Evolutionary conservation across 148 eudicot species (phyloP).

Genomic region (Camellia sinensis): DNA sequence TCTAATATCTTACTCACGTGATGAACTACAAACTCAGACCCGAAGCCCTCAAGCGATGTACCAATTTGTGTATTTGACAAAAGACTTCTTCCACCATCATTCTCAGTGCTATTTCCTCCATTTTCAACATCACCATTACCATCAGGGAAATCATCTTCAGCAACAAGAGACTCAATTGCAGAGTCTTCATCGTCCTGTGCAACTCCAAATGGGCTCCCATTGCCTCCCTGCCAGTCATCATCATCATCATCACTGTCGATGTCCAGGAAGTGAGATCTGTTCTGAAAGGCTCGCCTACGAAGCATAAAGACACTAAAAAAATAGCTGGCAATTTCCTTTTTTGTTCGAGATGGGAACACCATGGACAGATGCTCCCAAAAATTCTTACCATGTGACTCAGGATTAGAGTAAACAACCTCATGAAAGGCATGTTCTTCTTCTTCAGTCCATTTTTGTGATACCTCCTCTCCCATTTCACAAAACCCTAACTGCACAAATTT

Average conservation of each 20-base stretch:
- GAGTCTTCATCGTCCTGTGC: conserved; percentile 24
- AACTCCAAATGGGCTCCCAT: conserved; percentile 9
- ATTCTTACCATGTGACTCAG: conserved; percentile 27
- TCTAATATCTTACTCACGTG: not conserved
- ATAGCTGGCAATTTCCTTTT: conserved; percentile 37
- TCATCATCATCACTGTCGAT: conserved; percentile 54
- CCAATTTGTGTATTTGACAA: not conserved
- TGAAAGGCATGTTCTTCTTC: conserved; percentile 43
- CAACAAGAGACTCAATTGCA: conserved; percentile 18
- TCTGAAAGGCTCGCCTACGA: conserved; percentile 40
- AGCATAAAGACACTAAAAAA: conserved; percentile 49
- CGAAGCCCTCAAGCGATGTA: not conserved
- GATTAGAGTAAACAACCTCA: conserved; percentile 39
- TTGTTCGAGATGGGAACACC: conserved; percentile 33
- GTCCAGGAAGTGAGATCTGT: conserved; percentile 32
- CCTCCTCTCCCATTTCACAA: conserved; percentile 45
- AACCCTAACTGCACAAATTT: conserved; percentile 40
- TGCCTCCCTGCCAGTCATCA: conserved; percentile 37
- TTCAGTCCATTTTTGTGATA: conserved; percentile 37
- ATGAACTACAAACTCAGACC: not conserved
- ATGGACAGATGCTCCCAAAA: conserved; percentile 38
- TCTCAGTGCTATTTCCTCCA: not conserved
- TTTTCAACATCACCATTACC: conserved; percentile 19
- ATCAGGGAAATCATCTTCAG: conserved; percentile 22
- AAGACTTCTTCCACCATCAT: not conserved